Percentiles rank a stretch among this genome's conserved stretches.
These are phyloP conservation scores for Petasospora fabianii DNA, from an alignment of 1,139 yeast species.

Conservation along the genomic window DNA sequence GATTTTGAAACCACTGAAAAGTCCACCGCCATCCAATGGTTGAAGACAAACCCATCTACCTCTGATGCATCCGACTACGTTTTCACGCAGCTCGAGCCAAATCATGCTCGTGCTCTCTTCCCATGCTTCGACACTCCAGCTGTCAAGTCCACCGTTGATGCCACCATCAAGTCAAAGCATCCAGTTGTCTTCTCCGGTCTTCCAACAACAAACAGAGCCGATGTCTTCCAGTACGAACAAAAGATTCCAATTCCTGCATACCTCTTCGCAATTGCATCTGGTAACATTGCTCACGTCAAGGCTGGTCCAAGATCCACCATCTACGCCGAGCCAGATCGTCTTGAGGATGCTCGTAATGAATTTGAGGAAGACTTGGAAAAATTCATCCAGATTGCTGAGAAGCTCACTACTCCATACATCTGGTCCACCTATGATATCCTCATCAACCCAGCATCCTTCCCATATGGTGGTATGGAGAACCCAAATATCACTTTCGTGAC, in stretches of 20 bases:
- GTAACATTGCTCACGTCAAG: slow-evolving; percentile 62
- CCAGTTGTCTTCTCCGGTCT: slow-evolving; percentile 72
- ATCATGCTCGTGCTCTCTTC: slow-evolving; percentile 82
- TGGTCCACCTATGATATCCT: slow-evolving; percentile 84
- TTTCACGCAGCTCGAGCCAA: slow-evolving; percentile 89
- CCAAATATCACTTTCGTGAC: slow-evolving; percentile 91
- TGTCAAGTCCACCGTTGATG: slow-evolving; percentile 62
- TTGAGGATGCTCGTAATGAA: slow-evolving; percentile 71
- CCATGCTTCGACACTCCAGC: slow-evolving; percentile 94
- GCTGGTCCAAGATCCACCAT: slow-evolving; percentile 89
- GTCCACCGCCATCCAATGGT: slow-evolving; percentile 86
- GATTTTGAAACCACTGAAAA: slow-evolving; percentile 63
- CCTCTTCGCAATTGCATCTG: slow-evolving; percentile 80
- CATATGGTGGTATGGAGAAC: slow-evolving; percentile 96
- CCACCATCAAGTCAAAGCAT: slow-evolving; percentile 58
- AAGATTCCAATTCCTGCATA: slow-evolving; percentile 85
- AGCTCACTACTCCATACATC: slow-evolving; percentile 74
- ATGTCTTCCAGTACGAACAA: slow-evolving; percentile 55
- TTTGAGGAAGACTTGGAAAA: slow-evolving; percentile 77
- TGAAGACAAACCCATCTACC: slow-evolving; percentile 66
- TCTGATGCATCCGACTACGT: slow-evolving; percentile 58
- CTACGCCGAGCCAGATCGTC: slow-evolving; percentile 69
- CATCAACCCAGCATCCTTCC: slow-evolving; percentile 79
- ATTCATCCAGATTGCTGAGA: slow-evolving; percentile 78
- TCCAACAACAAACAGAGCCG: slow-evolving; percentile 21